Evolutionary conservation across 805 yeast species (phyloP), one percentile per base, ranked within the genome.

Genomic region (Nakazawaea ambrosiae): DNA sequence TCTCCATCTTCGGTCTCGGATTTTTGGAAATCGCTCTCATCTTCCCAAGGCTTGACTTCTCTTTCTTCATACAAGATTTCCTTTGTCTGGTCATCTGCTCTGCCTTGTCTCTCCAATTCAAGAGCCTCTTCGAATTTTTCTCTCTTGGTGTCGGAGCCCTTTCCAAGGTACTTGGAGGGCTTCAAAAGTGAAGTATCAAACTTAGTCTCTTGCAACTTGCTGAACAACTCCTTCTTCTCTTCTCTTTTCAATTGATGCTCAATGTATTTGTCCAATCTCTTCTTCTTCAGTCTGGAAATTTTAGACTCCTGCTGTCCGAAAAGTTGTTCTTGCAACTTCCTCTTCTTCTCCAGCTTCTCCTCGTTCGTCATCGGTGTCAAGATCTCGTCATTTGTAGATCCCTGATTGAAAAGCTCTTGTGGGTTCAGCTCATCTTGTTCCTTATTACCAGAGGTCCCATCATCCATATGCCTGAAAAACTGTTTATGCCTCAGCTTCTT

Each of bases 211-310:
- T 80, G 71, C 29, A 90, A 65, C 55, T 87, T 88, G 45, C 81
- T 78, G 30, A 90, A 63, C 37, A 90, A 63, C 3, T 73, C 70
- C 48, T 83, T 83, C 57, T 84, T 84, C 60, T 90, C 97, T 55
- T 90, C 95, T 53, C 94, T 66, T 50, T 81, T 82, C 48, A 88
- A 53, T 55, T 88, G 96, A 60, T 85, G 95, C 41, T 88, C 95
- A 27, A 90, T 87, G 57, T 87, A 90, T 58, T 90, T 90, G 44
- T 90, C 97, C 31, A 90, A 61, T 41, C 97, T 63, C 62, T 83
- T 73, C 66, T 68, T 73, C 64, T 90, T 82, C 34, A 81, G 71
- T 34, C 76, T 65, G 1, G 89, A 77, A 26, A 84, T 58, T 51
- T 87, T 87, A 11, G 78, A 53, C 42, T 85, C 90, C 38, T 72